Conservation (phyloP, 2,329 filamentous ascomycete genomes). For the Dothiorella sarmentorum region DNA sequence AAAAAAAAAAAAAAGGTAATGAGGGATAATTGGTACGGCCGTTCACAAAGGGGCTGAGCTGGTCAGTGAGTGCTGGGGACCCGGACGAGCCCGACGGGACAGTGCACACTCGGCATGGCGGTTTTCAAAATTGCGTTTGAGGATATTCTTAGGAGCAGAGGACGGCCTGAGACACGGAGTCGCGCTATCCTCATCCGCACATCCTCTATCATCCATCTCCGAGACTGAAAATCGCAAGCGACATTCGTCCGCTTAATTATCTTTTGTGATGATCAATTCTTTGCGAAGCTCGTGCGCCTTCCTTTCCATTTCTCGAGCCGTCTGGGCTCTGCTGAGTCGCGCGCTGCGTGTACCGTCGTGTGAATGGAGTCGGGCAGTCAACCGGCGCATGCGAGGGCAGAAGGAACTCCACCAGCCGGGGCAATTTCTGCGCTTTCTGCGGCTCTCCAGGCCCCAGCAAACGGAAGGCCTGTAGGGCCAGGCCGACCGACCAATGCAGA, state of each 20-base stretch:
- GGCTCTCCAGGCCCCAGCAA: neutral
- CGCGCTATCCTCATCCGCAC: neutral
- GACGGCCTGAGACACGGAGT: conserved; percentile 11
- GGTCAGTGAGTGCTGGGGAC: neutral
- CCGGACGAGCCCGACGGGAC: neutral
- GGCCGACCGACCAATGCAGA: conserved; percentile 9
- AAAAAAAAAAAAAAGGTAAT: neutral
- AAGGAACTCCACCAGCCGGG: neutral
- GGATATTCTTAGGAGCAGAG: conserved; percentile 2
- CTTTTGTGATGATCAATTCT: conserved; percentile 6
- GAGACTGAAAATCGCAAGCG: neutral
- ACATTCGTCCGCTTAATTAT: neutral
- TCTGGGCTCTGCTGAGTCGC: neutral
- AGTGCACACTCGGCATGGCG: conserved; percentile 3
- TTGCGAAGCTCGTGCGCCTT: conserved; percentile 8
- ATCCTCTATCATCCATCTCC: neutral
- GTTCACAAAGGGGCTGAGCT: conserved; percentile 10
- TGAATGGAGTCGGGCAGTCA: too few species aligned
- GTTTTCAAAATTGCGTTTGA: conserved; percentile 13
- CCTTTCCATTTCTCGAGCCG: conserved; percentile 5
- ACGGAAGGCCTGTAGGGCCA: neutral
- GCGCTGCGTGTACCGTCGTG: neutral
- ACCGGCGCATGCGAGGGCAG: neutral
- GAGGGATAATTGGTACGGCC: neutral
- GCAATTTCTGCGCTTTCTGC: neutral